Evolutionary conservation across 345 rosid genomes (phyloP).

Genomic region (Passiflora organensis): DNA sequence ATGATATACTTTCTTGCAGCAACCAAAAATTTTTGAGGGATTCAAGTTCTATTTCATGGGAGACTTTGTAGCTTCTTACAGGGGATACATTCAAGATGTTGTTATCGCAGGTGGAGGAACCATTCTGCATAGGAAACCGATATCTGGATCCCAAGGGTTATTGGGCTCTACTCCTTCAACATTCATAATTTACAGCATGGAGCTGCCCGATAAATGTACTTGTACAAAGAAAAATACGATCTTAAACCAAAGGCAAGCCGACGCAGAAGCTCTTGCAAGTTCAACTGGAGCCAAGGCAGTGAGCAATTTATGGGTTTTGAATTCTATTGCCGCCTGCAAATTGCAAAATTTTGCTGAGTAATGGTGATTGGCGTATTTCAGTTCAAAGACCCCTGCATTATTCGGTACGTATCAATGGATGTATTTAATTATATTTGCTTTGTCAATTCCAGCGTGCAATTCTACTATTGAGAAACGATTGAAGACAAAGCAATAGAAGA

Average conservation of each 20-base stretch:
- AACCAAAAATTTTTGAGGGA: slow-evolving; percentile 49
- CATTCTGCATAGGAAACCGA: slow-evolving; percentile 61
- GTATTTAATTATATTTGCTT: too few species aligned
- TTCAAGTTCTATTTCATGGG: slow-evolving; percentile 58
- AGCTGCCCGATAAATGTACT: slow-evolving; percentile 40
- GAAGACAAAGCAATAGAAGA: too few species aligned
- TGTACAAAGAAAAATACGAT: slow-evolving; percentile 37
- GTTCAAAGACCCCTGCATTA: too few species aligned
- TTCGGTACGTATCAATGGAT: too few species aligned
- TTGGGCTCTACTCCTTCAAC: slow-evolving; percentile 30
- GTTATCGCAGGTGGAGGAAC: slow-evolving; percentile 69
- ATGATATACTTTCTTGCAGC: too few species aligned
- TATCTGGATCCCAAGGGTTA: slow-evolving; percentile 25
- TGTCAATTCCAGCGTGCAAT: too few species aligned
- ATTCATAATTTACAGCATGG: slow-evolving; percentile 62
- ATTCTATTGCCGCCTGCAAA: slow-evolving; percentile 70
- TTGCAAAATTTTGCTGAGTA: slow-evolving; percentile 27
- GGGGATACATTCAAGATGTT: slow-evolving; percentile 73
- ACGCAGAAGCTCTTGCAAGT: slow-evolving; percentile 62
- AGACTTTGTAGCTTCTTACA: slow-evolving; percentile 67
- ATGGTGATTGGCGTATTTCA: too few species aligned
- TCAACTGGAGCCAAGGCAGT: slow-evolving; percentile 57
- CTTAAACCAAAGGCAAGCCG: slow-evolving; percentile 38
- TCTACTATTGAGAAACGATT: too few species aligned
- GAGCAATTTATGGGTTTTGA: slow-evolving; percentile 77